Conservation (phyloP, 108 stramenopile genomes). For the Pseudonitzschia pungens region DNA sequence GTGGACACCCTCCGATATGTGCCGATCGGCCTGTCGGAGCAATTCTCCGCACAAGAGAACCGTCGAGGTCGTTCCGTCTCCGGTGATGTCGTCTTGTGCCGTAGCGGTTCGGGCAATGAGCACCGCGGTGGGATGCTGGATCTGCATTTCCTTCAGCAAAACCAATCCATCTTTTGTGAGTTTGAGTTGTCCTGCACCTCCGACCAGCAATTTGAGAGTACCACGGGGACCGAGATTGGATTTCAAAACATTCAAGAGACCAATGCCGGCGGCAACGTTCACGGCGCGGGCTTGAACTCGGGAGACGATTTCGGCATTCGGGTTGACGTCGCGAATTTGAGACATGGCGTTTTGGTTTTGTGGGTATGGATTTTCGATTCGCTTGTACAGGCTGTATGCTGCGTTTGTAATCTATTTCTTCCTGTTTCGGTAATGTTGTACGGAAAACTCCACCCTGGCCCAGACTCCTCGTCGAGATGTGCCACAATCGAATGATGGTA, state of each 20-base stretch:
- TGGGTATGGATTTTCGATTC: background rate
- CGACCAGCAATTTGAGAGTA: slow-evolving; percentile 99
- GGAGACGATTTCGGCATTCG: slow-evolving; percentile 95
- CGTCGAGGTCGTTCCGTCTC: slow-evolving; percentile 97
- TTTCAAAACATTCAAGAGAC: slow-evolving; percentile 91
- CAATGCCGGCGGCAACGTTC: slow-evolving; percentile 94
- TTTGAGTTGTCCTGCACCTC: slow-evolving; percentile 99
- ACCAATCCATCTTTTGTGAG: slow-evolving; percentile 99
- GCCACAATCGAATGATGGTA: no score
- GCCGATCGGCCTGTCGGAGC: slow-evolving; percentile 93
- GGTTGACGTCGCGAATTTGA: slow-evolving; percentile 50
- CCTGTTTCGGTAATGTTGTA: background rate
- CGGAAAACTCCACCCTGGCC: no score
- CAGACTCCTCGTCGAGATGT: no score
- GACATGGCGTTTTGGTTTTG: slow-evolving; percentile 13
- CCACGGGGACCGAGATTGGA: slow-evolving; percentile 95
- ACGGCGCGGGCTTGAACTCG: slow-evolving; percentile 89
- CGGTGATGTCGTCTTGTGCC: slow-evolving; percentile 94
- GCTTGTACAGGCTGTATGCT: background rate
- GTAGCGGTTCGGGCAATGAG: slow-evolving; percentile 99
- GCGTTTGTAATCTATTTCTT: background rate
- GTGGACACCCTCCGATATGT: slow-evolving; percentile 94
- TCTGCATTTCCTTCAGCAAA: slow-evolving; percentile 99
- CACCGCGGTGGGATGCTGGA: slow-evolving; percentile 99
- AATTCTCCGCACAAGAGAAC: slow-evolving; percentile 97